phyloP scores from a whole-genome alignment of 768 basidiomycete genomes.

The Boletus speciosus region DNA sequence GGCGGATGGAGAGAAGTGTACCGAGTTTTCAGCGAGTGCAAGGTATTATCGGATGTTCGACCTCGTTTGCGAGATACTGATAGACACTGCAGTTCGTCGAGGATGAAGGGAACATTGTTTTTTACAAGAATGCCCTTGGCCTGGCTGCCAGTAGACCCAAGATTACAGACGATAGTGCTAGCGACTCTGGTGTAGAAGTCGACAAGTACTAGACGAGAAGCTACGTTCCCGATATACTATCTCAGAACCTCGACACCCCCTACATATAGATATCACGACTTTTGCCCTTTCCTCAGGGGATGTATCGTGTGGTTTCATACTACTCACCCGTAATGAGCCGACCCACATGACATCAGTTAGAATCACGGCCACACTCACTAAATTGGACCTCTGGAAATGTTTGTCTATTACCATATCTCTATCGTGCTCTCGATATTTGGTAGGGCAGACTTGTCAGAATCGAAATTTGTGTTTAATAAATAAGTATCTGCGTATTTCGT shows the following conservation, averaged over 20 bases:
- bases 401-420: not conserved
- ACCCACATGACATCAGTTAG: not conserved
- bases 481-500: too few species aligned
- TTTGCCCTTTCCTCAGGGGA: not conserved
- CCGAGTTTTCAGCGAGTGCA: slow-evolving; percentile 77
- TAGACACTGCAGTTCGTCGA: slow-evolving; percentile 70
- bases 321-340: not conserved
- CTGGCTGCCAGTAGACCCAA: slow-evolving; percentile 68
- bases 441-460: too few species aligned
- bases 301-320: not conserved
- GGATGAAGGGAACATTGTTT: slow-evolving; percentile 86
- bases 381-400: not conserved
- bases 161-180: slow-evolving; percentile 53
- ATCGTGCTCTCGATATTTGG: too few species aligned
- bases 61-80: not conserved
- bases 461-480: too few species aligned
- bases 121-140: slow-evolving; percentile 87
- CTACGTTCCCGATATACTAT: not conserved
- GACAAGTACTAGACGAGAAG: slow-evolving; percentile 32
- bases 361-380: not conserved
- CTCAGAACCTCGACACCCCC: not conserved
- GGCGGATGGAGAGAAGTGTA: slow-evolving; percentile 79
- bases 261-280: slow-evolving; percentile 10
- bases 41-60: slow-evolving; percentile 35
- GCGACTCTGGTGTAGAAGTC: slow-evolving; percentile 68